Evolutionary conservation across 495 filamentous ascomycete species (phyloP).

Genomic region (Aspergillus hancockii): DNA sequence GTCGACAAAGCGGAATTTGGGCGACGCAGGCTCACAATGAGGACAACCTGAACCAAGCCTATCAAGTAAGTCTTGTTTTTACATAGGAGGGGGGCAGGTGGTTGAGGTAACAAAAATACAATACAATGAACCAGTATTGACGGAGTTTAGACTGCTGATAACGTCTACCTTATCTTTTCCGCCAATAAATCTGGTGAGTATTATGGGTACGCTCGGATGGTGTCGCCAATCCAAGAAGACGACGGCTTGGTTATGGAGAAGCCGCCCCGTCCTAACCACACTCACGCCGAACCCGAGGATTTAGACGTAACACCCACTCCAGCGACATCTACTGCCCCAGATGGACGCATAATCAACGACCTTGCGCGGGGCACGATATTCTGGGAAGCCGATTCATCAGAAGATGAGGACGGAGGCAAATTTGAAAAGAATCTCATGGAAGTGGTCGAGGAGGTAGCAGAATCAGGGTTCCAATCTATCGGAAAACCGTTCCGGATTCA

Average conservation of each 20-base stretch:
- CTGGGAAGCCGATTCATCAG: conserved; percentile 82
- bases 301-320: conserved; percentile 69
- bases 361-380: conserved; percentile 92
- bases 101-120: too few species aligned
- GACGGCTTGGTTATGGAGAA: conserved; percentile 63
- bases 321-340: conserved; percentile 78
- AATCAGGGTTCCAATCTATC: conserved; percentile 63
- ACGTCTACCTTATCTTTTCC: conserved; percentile 95
- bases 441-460: conserved; percentile 35
- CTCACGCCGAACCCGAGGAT: conserved; percentile 56
- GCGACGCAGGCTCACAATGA: conserved; percentile 96
- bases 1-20: conserved; percentile 85
- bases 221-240: conserved; percentile 78
- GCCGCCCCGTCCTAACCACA: conserved; percentile 49
- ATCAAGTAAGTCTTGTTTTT: conserved; percentile 58
- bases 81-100: background rate
- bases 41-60: conserved; percentile 77
- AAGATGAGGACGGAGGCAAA: conserved; percentile 37
- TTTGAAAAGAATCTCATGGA: conserved; percentile 36
- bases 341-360: conserved; percentile 90
- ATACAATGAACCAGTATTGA: conserved; percentile 4
- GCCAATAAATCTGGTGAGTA: conserved; percentile 99
- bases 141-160: conserved; percentile 63
- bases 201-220: conserved; percentile 94
- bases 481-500: conserved; percentile 91